Evolutionary conservation across 352 stramenopile species (phyloP).

Genomic region (Globisporangium megalacanthum): DNA sequence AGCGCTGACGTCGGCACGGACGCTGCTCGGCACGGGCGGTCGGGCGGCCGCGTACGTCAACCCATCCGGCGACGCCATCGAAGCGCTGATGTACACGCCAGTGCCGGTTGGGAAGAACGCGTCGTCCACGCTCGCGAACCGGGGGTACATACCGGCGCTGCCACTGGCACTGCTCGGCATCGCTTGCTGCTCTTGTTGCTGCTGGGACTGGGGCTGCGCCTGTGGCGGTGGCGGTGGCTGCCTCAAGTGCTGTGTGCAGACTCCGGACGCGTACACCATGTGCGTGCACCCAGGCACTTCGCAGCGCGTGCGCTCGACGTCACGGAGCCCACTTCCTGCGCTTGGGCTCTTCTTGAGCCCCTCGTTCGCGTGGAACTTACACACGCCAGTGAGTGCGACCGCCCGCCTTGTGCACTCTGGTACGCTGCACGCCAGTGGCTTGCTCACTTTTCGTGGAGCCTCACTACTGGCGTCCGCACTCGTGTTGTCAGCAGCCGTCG

Average conservation of each 20-base stretch:
- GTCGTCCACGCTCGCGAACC: slow-evolving; percentile 6
- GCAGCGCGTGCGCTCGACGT: slow-evolving; percentile 26
- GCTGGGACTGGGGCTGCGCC: slow-evolving; percentile 10
- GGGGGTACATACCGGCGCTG: background rate
- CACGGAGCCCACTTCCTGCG: slow-evolving; percentile 18
- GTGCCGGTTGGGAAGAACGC: slow-evolving; percentile 5
- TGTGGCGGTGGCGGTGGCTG: slow-evolving; percentile 25
- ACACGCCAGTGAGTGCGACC: slow-evolving; percentile 13
- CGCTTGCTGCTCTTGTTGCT: slow-evolving; percentile 4
- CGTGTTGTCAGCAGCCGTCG: background rate
- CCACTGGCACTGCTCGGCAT: slow-evolving; percentile 8
- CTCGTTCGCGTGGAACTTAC: slow-evolving; percentile 23
- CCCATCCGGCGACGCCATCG: slow-evolving; percentile 3
- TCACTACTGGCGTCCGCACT: background rate
- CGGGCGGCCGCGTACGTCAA: background rate
- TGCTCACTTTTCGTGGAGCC: background rate
- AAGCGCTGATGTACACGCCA: background rate
- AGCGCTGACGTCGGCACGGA: background rate
- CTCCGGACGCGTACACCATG: slow-evolving; percentile 34
- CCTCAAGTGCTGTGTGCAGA: slow-evolving; percentile 49
- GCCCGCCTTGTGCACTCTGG: slow-evolving; percentile 18
- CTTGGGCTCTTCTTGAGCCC: slow-evolving; percentile 5
- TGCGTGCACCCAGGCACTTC: slow-evolving; percentile 31
- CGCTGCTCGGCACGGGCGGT: background rate
- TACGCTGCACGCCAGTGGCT: slow-evolving; percentile 13